phyloP scores from a whole-genome alignment of 768 basidiomycete genomes.

The Holtermanniella nyarrowii region DNA sequence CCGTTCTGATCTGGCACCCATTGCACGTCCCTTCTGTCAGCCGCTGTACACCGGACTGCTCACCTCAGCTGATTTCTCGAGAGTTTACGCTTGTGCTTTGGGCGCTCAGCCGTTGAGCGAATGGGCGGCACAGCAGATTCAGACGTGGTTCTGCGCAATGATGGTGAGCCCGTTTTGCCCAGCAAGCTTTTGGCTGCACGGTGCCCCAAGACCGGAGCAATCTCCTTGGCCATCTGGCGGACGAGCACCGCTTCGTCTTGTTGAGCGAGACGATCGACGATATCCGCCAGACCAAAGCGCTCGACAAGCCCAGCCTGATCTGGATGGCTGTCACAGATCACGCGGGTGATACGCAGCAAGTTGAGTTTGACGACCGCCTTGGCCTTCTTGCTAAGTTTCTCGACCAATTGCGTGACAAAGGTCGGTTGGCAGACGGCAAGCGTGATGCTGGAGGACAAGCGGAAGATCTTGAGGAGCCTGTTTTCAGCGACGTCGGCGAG shows the following conservation, averaged over 20 bases:
- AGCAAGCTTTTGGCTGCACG: slow-evolving; percentile 2
- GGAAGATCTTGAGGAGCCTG: slow-evolving; percentile 70
- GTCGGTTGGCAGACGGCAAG: slow-evolving; percentile 67
- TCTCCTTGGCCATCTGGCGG: slow-evolving; percentile 49
- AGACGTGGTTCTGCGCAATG: slow-evolving; percentile 7
- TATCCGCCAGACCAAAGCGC: slow-evolving; percentile 65
- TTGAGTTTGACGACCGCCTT: slow-evolving; percentile 87
- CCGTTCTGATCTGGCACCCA: slow-evolving; percentile 34
- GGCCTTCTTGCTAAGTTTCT: slow-evolving; percentile 57
- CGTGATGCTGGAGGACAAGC: slow-evolving; percentile 63
- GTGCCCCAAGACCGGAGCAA: slow-evolving; percentile 25
- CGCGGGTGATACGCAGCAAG: slow-evolving; percentile 69
- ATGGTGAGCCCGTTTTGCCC: neutral
- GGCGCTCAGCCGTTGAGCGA: slow-evolving; percentile 8
- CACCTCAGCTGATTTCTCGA: slow-evolving; percentile 32
- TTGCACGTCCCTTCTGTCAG: slow-evolving; percentile 19
- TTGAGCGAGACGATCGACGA: slow-evolving; percentile 68
- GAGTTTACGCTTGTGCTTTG: slow-evolving; percentile 33
- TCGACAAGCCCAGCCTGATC: slow-evolving; percentile 73
- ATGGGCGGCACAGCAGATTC: slow-evolving; percentile 3
- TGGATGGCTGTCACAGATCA: slow-evolving; percentile 81
- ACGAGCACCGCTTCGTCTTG: slow-evolving; percentile 87
- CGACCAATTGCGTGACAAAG: slow-evolving; percentile 80
- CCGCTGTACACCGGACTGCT: too few species aligned
- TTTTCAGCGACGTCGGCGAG: neutral